Evolutionary conservation across 345 rosid genomes (phyloP), one percentile per base, ranked within the genome.

Genomic region (Sapria himalayana): DNA sequence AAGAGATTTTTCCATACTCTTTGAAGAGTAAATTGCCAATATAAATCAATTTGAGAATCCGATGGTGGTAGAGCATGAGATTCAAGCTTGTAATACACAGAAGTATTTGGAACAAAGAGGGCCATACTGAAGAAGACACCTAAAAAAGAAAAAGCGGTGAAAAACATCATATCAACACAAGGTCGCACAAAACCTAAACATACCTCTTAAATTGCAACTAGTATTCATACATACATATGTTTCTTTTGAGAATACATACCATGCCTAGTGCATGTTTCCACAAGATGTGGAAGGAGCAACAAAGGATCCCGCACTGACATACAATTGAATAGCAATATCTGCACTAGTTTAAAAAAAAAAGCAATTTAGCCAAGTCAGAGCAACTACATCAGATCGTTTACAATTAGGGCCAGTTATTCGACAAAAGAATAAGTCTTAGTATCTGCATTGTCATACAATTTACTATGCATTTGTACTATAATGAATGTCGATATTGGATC

Each of bases 301-400:
- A 66, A 61, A 29, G 94, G 94, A 45, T 82, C 94, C 48, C 94
- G 73, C 39, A 82, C 92, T 3, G 85, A 47, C 93, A 89, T 82
- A 61, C 98, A 89, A 49, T 79, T 82, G 75, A 89, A 82, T 51
- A 89, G 51, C 56, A 89, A 61, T 63, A 89, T 78, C 98, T 82
- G 79, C 73, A 63, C 36, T 19, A 8, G 19, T 20, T 38, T 37
- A n/a, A n/a, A n/a, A n/a, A n/a, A n/a, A n/a, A n/a, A n/a, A n/a
- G n/a, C n/a, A n/a, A n/a, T n/a, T n/a, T n/a, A n/a, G n/a, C n/a
- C n/a, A n/a, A n/a, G n/a, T n/a, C n/a, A n/a, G n/a, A n/a, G n/a
- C n/a, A n/a, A n/a, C n/a, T n/a, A n/a, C n/a, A n/a, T n/a, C n/a
- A n/a, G n/a, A n/a, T n/a, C n/a, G n/a, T n/a, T n/a, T n/a, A n/a